Evolutionary conservation across 2,329 filamentous ascomycete species (phyloP).

Genomic region (Alternaria brassicicola): DNA sequence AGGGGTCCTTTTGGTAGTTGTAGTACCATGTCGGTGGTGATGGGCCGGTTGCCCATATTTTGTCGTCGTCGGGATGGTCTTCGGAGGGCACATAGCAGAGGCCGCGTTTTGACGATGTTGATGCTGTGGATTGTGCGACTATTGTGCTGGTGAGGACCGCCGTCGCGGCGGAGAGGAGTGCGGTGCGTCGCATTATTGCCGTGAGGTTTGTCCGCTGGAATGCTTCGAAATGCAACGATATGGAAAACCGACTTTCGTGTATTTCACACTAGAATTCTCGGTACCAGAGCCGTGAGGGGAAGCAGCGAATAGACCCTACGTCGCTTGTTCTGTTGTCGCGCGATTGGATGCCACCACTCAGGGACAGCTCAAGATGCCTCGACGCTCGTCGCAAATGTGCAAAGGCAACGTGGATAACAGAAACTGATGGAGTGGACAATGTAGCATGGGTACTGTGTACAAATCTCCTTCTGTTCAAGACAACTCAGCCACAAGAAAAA

Average conservation of each 20-base stretch:
- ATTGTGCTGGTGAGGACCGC: slow-evolving; percentile 7
- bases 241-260: not conserved
- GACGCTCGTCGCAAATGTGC: not conserved
- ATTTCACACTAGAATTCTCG: not conserved
- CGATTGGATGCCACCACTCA: not conserved
- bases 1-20: slow-evolving; percentile 71
- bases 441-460: not conserved
- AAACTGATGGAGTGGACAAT: not conserved
- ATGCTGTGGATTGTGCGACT: slow-evolving; percentile 41
- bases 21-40: slow-evolving; percentile 79
- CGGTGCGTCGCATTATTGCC: slow-evolving; percentile 7
- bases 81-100: slow-evolving; percentile 70
- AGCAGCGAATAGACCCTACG: not conserved
- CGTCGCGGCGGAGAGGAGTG: slow-evolving; percentile 5
- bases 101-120: slow-evolving; percentile 69
- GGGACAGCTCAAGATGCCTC: not conserved
- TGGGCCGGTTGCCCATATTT: slow-evolving; percentile 66
- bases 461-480: not conserved
- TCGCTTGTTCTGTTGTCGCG: not conserved
- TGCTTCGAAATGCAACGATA: not conserved
- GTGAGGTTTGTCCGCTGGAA: not conserved
- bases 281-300: not conserved
- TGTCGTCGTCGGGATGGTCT: slow-evolving; percentile 65
- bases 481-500: not conserved
- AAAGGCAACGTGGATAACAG: not conserved